Evolutionary conservation across 2,329 filamentous ascomycete genomes (phyloP).

Genomic region (Colletotrichum navitas): DNA sequence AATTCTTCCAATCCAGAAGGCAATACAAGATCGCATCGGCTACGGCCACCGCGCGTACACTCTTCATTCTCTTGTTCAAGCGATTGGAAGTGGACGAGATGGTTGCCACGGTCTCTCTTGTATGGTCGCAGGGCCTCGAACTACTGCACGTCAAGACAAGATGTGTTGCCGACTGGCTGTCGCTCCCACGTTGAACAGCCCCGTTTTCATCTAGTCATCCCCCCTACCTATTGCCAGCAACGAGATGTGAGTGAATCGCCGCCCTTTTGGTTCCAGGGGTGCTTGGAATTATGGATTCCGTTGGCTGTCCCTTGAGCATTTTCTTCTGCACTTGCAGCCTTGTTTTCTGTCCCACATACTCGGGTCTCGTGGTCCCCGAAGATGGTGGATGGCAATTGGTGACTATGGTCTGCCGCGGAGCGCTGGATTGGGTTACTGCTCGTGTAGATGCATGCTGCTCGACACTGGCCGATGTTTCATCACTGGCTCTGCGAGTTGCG

Average conservation of each 20-base stretch:
- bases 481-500: not conserved
- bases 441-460: not conserved
- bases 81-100: not conserved
- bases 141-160: conserved; percentile 25
- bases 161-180: conserved; percentile 24
- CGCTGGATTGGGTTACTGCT: not conserved
- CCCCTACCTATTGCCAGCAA: not conserved
- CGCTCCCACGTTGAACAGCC: conserved; percentile 19
- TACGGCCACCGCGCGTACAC: not conserved
- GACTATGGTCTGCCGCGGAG: not conserved
- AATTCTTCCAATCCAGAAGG: not conserved
- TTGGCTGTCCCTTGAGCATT: conserved; percentile 19
- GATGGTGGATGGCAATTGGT: not conserved
- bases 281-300: conserved; percentile 4
- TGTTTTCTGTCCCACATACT: conserved; percentile 11
- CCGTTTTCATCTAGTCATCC: conserved; percentile 32
- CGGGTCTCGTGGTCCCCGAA: not conserved
- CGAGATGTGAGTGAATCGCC: conserved; percentile 4
- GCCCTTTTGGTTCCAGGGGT: conserved; percentile 1
- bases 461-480: not conserved
- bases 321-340: conserved; percentile 21
- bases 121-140: conserved; percentile 1
- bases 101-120: not conserved
- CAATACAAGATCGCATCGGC: not conserved
- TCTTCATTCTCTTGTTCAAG: not conserved